Base-by-base conservation (phyloP, 2,329 filamentous ascomycete species). In the Curvularia sp. region DNA sequence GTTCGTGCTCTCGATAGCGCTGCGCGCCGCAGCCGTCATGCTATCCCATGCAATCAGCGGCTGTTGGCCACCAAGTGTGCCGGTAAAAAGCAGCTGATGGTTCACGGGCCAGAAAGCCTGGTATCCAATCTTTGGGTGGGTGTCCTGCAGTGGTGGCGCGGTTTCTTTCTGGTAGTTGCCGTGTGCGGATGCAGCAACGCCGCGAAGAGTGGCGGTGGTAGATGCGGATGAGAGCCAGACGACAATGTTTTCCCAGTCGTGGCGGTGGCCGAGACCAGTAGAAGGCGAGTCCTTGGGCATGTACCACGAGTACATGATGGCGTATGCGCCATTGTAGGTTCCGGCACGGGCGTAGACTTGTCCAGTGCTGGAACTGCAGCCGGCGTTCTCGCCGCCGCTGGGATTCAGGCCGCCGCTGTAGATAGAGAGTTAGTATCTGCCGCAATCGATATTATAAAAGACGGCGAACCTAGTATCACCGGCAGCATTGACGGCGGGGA, bases 221-320 rank as follows among this genome's bases (percentile, higher is more conserved):
- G 76, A 76, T 2, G 76, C 71, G 9, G 73, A 73, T 0, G 76
- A 74, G 0, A 86, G 77, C 81, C 81, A 86, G 25, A 86, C 77
- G 34, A 86, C 80, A 0, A 80, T 74, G n/a, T 80, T 81, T 63
- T 85, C 83, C 83, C 83, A 86, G 65, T 86, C 83, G 69, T 85
- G 81, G 19, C 82, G 79, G 63, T 85, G 83, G 8, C 83, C 83
- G 3, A 83, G 68, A 0, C 78, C 80, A 2, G 70, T 57, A 0
- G 75, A 76, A 0, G 80, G 80, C 25, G 73, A 73, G 68, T 84
- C 82, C 55, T 83, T 85, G 38, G 80, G 79, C 69, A 80, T 78
- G 67, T 81, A 82, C 83, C 82, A 85, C 3, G 79, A 73, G 64
- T 85, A 86, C 79, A 85, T 82, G 32, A 85, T 73, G 7, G 74